phyloP scores from a whole-genome alignment of 805 yeast species.

The Schizosaccharomyces lindneri region DNA sequence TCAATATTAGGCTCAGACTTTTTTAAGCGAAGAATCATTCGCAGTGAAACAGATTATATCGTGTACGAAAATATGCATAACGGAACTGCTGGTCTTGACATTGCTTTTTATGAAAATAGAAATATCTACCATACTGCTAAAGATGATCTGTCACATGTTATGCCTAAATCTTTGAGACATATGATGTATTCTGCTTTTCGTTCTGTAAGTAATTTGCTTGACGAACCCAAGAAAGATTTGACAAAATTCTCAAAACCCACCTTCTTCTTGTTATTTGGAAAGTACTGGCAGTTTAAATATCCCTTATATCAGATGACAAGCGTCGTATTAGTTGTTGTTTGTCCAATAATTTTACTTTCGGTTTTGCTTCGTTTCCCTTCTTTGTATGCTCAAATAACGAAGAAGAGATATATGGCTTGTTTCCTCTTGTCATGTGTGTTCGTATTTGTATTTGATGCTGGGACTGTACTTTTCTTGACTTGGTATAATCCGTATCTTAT shows the following conservation, averaged over 20 bases:
- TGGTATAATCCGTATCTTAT: not conserved
- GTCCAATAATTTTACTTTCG: slow-evolving; percentile 29
- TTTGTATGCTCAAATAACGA: not conserved
- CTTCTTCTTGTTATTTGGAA: slow-evolving; percentile 21
- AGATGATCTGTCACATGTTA: slow-evolving; percentile 41
- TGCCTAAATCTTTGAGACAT: slow-evolving; percentile 53
- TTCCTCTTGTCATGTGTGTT: not conserved
- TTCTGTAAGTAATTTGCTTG: slow-evolving; percentile 24
- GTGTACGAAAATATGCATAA: slow-evolving; percentile 26
- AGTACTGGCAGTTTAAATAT: slow-evolving; percentile 11
- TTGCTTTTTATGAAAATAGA: slow-evolving; percentile 73
- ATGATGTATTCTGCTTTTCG: slow-evolving; percentile 56
- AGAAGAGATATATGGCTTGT: not conserved
- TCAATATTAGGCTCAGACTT: slow-evolving; percentile 60
- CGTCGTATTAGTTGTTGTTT: slow-evolving; percentile 23
- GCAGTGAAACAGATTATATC: slow-evolving; percentile 67
- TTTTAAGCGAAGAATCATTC: slow-evolving; percentile 42
- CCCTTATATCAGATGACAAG: slow-evolving; percentile 16
- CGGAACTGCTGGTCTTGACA: slow-evolving; percentile 62
- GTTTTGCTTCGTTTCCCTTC: slow-evolving; percentile 15
- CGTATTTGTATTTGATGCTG: not conserved
- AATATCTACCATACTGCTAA: slow-evolving; percentile 56
- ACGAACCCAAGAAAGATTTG: slow-evolving; percentile 16
- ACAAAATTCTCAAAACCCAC: slow-evolving; percentile 20
- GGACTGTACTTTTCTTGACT: not conserved